Evolutionary conservation across 129 eudicot species (phyloP), one percentile per base, ranked within the genome.

Genomic region (Centella asiatica): DNA sequence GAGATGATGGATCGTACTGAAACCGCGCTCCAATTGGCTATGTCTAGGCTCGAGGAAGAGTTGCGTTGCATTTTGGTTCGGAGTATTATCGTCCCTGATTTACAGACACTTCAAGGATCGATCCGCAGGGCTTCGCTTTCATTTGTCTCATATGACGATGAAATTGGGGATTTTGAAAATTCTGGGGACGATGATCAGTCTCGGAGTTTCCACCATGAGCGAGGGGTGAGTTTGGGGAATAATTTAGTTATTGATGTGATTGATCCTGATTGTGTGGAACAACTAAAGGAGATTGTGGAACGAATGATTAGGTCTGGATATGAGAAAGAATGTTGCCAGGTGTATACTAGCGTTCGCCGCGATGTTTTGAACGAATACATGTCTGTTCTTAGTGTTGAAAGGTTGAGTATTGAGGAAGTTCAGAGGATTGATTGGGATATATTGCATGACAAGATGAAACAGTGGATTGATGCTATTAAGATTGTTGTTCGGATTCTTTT

Each of bases 321-420:
- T 44, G 97, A 89, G 50, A 85, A 89, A 46, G 97, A 89, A 66
- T 89, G 97, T 57, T 83, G 92, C 26, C 95, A 85, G 69, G 97
- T 85, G 4, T 89, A 85, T 48, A 71, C 76, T 26, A 74, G 74
- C 44, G 84, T 80, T 17, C 81, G 97, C 0, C 75, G 84, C 0
- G 97, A 83, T 36, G 89, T 73, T 7, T 48, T 89, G 19, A 95
- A 89, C n/a, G 97, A 89, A 69, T 80, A 90, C 67, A 63, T 89
- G 78, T 57, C 69, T n/a, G 82, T 80, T 57, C 77, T 89, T 2
- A 92, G 88, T 28, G 84, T 83, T 40, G 97, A 89, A 62, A 76
- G 76, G 71, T 13, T 80, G 57, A 85, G 97, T 54, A 89, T 89
- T 51, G 97, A 89, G 79, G 97, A 89, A 17, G 92, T 89, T 14